Base-by-base conservation (phyloP, 176 grass and related monocot species). In the Hyparrhenia diplandra region DNA sequence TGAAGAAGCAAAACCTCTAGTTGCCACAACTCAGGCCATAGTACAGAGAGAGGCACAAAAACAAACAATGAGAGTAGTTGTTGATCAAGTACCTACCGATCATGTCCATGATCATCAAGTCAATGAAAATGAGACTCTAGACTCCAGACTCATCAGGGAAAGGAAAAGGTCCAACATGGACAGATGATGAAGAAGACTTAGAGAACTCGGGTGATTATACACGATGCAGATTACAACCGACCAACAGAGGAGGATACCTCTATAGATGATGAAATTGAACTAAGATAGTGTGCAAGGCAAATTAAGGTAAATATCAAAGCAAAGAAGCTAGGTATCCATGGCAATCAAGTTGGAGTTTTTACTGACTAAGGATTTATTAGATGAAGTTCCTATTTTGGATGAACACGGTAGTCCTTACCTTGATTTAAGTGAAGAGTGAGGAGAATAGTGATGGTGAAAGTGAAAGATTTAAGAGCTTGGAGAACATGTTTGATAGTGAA, bases 301-400 rank as follows among this genome's bases (percentile, higher is more conserved):
- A 9, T 54, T 0, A 54, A 21, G 20, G 16, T 2, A 1, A 54
- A n/a, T 2, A 21, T 21, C 5, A 54, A 3, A 8, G 51, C 51
- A 21, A 54, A n/a, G n/a, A n/a, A 54, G 18, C 5, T 21, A 2
- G 51, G 51, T 2, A 0, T 43, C 8, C 41, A 43, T 43, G 41
- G 11, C 2, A 11, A 2, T 1, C 41, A 52, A 7, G 18, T 52
- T 21, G 16, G 18, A 0, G 5, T 18, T 8, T 21, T 20, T 6
- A 5, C 16, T n/a, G 2, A 1, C 5, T 2, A 18, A 20, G 0
- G 49, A 20, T 3, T 0, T 52, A 2, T 18, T 52, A 6, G 1
- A 6, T 52, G 49, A 52, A 52, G 16, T 52, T 3, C 16, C 49
- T 6, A 52, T 21, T 4, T 52, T 52, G 18, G 49, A 52, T 52